Base-by-base conservation (phyloP, 768 basidiomycete genomes). In the Serendipita sp. region DNA sequence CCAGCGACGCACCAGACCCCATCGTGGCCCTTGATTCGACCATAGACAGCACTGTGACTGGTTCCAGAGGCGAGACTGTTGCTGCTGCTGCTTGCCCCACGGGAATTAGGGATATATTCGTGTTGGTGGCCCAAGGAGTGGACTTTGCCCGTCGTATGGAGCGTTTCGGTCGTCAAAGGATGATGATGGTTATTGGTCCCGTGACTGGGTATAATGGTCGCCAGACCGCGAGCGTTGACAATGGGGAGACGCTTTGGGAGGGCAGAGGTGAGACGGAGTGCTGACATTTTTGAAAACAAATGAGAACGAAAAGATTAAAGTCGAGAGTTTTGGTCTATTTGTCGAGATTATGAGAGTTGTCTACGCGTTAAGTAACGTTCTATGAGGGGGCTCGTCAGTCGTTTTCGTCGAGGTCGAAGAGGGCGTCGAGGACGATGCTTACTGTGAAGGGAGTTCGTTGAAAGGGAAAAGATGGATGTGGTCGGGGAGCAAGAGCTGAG, bases 1-100 rank as follows among this genome's bases (percentile, higher is more conserved):
- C 52, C 52, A 53, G 52, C 52, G 52, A 53, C 52, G 52, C 52
- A 53, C 52, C 52, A 53, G 11, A 53, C 52, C 13, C 52, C 52
- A 31, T 45, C 18, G 44, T 13, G 13, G 11, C 44, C 44, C 18
- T 45, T 45, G 44, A 45, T 18, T 13, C 44, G 44, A 18, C 44
- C 44, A 2, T 45, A 18, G 18, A 18, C 18, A 18, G 18, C 18
- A 45, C 18, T 45, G 18, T 13, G 18, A 45, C 13, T 18, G 11
- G 44, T 13, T 45, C 11, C 13, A 13, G 18, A 18, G 1, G 44
- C 18, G 13, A 45, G 44, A 1, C 11, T 45, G 13, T 45, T 18
- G 44, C 44, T 45, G 44, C 44, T 45, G 44, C 44, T 45, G 18
- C 44, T 45, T 13, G 44, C 44, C 44, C 44, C 44, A 45, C 44